Base-by-base conservation (phyloP, 2,329 filamentous ascomycete genomes). In the Corynespora cassiicola region DNA sequence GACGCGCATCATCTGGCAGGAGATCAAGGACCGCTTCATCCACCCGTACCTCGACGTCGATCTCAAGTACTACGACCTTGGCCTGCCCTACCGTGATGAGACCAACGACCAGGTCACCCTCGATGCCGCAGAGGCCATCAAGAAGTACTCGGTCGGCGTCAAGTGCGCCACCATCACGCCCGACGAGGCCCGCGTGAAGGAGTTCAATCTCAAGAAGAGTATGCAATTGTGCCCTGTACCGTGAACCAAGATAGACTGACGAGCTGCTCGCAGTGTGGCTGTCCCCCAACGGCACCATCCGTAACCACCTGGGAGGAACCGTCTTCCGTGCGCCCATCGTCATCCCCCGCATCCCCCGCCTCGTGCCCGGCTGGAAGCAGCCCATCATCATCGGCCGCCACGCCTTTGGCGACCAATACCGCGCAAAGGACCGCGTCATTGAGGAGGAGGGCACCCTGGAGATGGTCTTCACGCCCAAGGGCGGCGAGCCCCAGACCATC, bases 251-350 rank as follows among this genome's bases (percentile, higher is more conserved):
- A n/a, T n/a, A n/a, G n/a, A n/a, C n/a, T n/a, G n/a, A n/a, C n/a
- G n/a, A n/a, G n/a, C n/a, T n/a, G n/a, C n/a, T n/a, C n/a, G n/a
- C 56, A 91, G 87, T 97, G 94, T 99, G 94, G 94, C 81, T 97
- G 42, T 96, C 90, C 39, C 94, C 94, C 65, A 99, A 99, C 72
- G 94, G 94, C 68, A 99, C 83, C 47, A 85, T 86, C 66, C 73
- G 82, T 63, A 86, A 86, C 71, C 75, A 78, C 60, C 76, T 85
- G 71, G 92, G 92, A 62, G 94, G 94, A 66, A 99, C 94, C 64
- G 92, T 99, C 63, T 99, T 99, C 87, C 88, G 94, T 72, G 94
- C 96, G 75, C 94, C 94, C 61, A 99, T 99, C 61, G 90, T 99
- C 66, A 97, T 99, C 63, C 87, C 88, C 56, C 83, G 85, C 64